Percentiles rank a stretch among this genome's conserved stretches.
Evolutionary conservation across 768 basidiomycete genomes (phyloP).

Genomic region (Royoungia palumana): DNA sequence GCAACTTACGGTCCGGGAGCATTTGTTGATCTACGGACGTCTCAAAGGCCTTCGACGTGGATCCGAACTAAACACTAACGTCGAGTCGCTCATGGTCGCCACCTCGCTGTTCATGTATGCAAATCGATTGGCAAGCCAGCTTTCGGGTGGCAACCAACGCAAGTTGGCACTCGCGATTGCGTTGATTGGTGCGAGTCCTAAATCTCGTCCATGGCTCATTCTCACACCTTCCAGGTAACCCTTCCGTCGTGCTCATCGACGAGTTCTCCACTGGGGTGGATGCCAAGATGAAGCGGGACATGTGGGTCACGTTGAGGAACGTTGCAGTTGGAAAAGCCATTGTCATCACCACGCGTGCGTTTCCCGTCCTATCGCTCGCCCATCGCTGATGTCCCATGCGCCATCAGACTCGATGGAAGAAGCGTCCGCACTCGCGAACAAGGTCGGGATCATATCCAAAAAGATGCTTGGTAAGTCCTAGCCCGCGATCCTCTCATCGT

Average conservation of each 20-base stretch:
- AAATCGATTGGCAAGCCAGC: slow-evolving; percentile 66
- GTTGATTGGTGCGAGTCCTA: slow-evolving; percentile 49
- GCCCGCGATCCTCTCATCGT: no score
- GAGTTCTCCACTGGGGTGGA: slow-evolving; percentile 84
- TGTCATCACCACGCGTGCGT: slow-evolving; percentile 67
- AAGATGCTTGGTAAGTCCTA: slow-evolving; percentile 55
- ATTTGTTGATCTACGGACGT: slow-evolving; percentile 66
- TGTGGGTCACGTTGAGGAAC: slow-evolving; percentile 71
- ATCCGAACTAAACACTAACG: slow-evolving; percentile 47
- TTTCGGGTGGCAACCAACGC: slow-evolving; percentile 78
- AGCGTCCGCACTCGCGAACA: slow-evolving; percentile 70
- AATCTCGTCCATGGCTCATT: background rate
- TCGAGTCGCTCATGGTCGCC: slow-evolving; percentile 55
- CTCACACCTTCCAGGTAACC: slow-evolving; percentile 49
- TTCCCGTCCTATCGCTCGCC: background rate
- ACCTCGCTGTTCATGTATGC: slow-evolving; percentile 60
- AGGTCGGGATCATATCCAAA: slow-evolving; percentile 74
- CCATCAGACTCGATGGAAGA: slow-evolving; percentile 77
- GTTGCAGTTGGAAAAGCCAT: slow-evolving; percentile 68
- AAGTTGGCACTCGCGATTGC: slow-evolving; percentile 76
- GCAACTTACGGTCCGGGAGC: slow-evolving; percentile 75
- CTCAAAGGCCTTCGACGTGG: slow-evolving; percentile 63
- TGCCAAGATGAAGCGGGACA: slow-evolving; percentile 78
- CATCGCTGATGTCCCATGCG: background rate
- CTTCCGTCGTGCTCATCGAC: slow-evolving; percentile 74